Conservation (phyloP, 371 early-diverging fungal genomes). For the Mucor velutinosus region DNA sequence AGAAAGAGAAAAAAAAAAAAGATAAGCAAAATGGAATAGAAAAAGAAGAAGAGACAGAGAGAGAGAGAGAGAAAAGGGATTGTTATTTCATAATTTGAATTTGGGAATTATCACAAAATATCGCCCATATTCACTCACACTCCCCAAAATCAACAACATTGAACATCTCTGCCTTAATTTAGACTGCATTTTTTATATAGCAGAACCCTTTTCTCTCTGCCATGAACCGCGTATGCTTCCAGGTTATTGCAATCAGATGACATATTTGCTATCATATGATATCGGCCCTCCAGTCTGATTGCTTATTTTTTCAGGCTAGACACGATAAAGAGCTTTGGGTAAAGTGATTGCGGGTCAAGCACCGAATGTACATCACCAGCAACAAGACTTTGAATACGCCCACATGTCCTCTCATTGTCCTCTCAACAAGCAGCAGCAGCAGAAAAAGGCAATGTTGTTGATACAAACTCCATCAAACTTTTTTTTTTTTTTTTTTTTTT, state of each 20-base stretch:
- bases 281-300: neutral
- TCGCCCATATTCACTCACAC: slow-evolving; percentile 3
- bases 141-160: neutral
- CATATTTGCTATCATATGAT: slow-evolving; percentile 2
- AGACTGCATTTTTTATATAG: neutral
- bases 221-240: neutral
- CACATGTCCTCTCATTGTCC: neutral
- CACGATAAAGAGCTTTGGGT: neutral
- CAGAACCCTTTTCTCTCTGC: neutral
- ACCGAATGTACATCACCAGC: neutral
- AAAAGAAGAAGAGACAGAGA: neutral
- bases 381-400: neutral
- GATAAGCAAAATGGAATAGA: neutral
- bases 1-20: neutral
- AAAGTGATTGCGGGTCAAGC: neutral
- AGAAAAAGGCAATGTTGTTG: slow-evolving; percentile 2
- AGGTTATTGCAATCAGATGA: slow-evolving; percentile 1
- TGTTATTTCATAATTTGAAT: neutral
- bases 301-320: neutral
- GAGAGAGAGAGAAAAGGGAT: neutral
- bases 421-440: neutral
- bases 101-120: neutral
- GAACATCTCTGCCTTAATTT: neutral
- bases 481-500: neutral
- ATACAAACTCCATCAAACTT: slow-evolving; percentile 12